These are phyloP conservation scores for Cryoendolithus antarcticus DNA, from an alignment of 2,329 filamentous ascomycete genomes.

Conservation along the genomic window DNA sequence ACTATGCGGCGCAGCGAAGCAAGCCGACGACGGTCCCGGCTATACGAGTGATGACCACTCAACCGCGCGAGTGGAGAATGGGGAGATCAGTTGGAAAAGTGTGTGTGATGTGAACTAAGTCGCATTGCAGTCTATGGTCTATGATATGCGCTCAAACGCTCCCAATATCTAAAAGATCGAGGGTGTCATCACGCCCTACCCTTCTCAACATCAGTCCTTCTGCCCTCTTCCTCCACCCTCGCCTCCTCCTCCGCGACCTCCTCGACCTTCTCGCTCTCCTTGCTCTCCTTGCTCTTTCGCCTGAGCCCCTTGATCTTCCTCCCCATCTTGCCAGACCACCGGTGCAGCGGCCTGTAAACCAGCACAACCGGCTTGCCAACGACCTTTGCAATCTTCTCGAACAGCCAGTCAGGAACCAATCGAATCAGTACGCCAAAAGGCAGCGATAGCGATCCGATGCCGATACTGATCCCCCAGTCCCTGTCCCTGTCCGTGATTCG, in stretches of 20 bases:
- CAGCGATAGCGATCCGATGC: conserved; percentile 70
- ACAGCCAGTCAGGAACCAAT: conserved; percentile 61
- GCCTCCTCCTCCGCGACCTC: conserved; percentile 1
- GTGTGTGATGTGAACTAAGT: no score
- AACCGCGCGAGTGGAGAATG: no score
- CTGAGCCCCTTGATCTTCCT: conserved; percentile 4
- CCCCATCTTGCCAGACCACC: background rate
- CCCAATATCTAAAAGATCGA: no score
- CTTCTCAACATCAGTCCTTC: conserved; percentile 3
- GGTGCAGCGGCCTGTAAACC: conserved; percentile 2
- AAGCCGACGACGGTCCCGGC: no score
- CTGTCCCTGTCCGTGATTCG: conserved; percentile 54
- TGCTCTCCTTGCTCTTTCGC: conserved; percentile 1
- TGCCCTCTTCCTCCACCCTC: conserved; percentile 2
- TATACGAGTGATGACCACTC: no score
- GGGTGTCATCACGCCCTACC: background rate
- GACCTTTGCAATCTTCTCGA: conserved; percentile 26
- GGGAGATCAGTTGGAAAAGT: no score
- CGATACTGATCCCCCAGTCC: conserved; percentile 79
- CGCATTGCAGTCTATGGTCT: no score
- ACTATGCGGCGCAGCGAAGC: no score
- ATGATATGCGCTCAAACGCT: no score
- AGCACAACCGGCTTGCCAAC: conserved; percentile 1
- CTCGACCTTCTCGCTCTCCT: conserved; percentile 1
- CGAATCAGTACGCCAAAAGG: conserved; percentile 73